Conservation (phyloP, 257 asterid species). For the Fraxinus americana region DNA sequence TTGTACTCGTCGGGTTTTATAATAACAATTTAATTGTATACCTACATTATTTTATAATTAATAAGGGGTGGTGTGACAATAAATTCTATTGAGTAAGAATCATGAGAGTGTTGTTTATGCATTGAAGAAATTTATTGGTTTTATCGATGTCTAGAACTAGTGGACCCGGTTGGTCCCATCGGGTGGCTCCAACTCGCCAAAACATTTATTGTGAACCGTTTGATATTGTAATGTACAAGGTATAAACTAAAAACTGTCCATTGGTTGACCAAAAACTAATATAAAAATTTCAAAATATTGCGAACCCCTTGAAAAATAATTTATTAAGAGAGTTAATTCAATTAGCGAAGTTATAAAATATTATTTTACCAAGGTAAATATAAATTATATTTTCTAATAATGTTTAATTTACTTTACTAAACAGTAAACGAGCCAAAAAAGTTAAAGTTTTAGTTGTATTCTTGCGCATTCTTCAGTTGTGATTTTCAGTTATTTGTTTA, state of each 20-base stretch:
- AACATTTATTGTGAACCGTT: slow-evolving; percentile 7
- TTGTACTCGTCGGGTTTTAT: neutral
- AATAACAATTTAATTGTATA: neutral
- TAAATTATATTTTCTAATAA: too few relatives aligned
- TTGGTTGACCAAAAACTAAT: neutral
- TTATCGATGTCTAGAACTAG: slow-evolving; percentile 18
- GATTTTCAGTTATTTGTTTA: neutral
- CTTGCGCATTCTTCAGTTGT: neutral
- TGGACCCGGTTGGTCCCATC: slow-evolving; percentile 15
- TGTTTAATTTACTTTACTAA: too few relatives aligned
- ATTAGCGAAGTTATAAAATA: too few relatives aligned
- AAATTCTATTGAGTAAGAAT: slow-evolving; percentile 20
- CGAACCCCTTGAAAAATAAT: too few relatives aligned
- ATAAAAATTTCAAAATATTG: too few relatives aligned
- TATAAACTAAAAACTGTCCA: neutral
- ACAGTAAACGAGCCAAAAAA: too few relatives aligned
- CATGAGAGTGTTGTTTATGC: slow-evolving; percentile 28
- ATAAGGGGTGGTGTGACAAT: slow-evolving; percentile 21
- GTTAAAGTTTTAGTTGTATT: neutral
- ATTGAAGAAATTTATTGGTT: slow-evolving; percentile 13
- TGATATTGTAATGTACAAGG: slow-evolving; percentile 6
- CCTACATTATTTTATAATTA: neutral
- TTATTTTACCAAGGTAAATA: too few relatives aligned
- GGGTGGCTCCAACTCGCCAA: slow-evolving; percentile 31
- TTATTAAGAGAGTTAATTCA: too few relatives aligned